A percentile compares a stretch with the other conserved stretches of the same genome.
phyloP scores from a whole-genome alignment of 805 yeast species.

The Candida argentea region DNA sequence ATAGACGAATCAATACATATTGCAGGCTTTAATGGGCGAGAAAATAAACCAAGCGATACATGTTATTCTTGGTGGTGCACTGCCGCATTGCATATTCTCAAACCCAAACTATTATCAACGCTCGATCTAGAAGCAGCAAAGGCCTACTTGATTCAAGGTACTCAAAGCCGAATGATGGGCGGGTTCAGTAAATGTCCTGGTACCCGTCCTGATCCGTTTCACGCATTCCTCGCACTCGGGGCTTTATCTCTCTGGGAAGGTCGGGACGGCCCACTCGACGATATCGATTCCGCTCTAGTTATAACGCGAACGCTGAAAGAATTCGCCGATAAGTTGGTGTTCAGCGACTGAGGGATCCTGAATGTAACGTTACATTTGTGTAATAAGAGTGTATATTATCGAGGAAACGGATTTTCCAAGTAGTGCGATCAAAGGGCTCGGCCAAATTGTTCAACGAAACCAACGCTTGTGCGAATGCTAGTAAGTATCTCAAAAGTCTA shows the following conservation, averaged over 20 bases:
- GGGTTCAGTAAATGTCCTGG: slow-evolving; percentile 67
- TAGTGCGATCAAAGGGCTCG: too few relatives aligned
- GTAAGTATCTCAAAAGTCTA: too few relatives aligned
- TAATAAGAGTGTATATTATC: too few relatives aligned
- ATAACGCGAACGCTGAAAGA: slow-evolving; percentile 2
- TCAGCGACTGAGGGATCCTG: too few relatives aligned
- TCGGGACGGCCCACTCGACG: slow-evolving; percentile 1
- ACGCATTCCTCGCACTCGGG: slow-evolving; percentile 53
- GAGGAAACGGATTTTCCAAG: too few relatives aligned
- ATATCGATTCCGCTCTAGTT: slow-evolving; percentile 3
- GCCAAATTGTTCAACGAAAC: too few relatives aligned
- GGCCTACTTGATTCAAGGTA: slow-evolving; percentile 37
- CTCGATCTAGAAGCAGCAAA: slow-evolving; percentile 24
- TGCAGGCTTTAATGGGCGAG: slow-evolving; percentile 70
- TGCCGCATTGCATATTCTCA: slow-evolving; percentile 44
- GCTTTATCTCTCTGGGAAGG: slow-evolving; percentile 28
- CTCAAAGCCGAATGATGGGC: slow-evolving; percentile 59
- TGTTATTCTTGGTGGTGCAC: slow-evolving; percentile 84
- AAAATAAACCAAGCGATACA: slow-evolving; percentile 76
- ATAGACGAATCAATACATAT: slow-evolving; percentile 34
- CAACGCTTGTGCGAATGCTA: too few relatives aligned
- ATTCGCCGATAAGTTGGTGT: slow-evolving; percentile 1
- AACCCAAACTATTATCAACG: slow-evolving; percentile 13
- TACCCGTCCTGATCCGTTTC: slow-evolving; percentile 63
- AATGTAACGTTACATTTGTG: too few relatives aligned